Base-by-base conservation (phyloP, 306 rosid species). In the Sesbania bispinosa region DNA sequence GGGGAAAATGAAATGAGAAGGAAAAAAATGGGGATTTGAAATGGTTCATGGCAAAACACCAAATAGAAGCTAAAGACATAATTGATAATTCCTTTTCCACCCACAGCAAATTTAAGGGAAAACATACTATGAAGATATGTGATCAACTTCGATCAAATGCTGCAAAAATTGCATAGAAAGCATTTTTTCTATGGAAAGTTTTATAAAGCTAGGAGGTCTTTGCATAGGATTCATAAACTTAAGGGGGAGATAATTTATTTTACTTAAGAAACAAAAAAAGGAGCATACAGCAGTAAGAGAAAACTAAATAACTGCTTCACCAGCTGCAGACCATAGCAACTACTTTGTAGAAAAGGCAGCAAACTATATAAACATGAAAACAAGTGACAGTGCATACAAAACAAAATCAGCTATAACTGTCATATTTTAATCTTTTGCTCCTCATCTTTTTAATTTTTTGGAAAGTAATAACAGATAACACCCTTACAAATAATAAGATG, bases 241-340 rank as follows among this genome's bases (percentile, higher is more conserved):
- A 66, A 46, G 47, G 23, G 32, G 41, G 39, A 65, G 23, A 9
- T 16, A 47, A 33, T 45, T 42, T 2, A 18, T 47, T 66, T 46
- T 47, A 14, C 43, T 30, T 18, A 14, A 20, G 16, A 32, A 32
- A 58, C 18, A 13, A 35, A 50, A 50, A 48, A 46, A 38, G 11
- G 47, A 60, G 67, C 18, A 68, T 20, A 52, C 62, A 51, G 15
- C 35, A 20, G 59, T 39, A 20, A 68, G 36, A 35, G 50, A 33
- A 51, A 51, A 68, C 23, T 20, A 51, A 51, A 2, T 48, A 68
- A 35, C 38, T 68, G 70, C 48, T 62, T 62, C 36, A 41, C 14
- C 67, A 14, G 48, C 35, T 32, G 20, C 35, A 50, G 27, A 23
- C 61, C 35, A 62, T 6, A n/a, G 24, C n/a, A 38, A 39, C 13